Evolutionary conservation across 106 monocot genomes (phyloP), one percentile per base, ranked within the genome.

Genomic region (Dioscorea zingiberensis): DNA sequence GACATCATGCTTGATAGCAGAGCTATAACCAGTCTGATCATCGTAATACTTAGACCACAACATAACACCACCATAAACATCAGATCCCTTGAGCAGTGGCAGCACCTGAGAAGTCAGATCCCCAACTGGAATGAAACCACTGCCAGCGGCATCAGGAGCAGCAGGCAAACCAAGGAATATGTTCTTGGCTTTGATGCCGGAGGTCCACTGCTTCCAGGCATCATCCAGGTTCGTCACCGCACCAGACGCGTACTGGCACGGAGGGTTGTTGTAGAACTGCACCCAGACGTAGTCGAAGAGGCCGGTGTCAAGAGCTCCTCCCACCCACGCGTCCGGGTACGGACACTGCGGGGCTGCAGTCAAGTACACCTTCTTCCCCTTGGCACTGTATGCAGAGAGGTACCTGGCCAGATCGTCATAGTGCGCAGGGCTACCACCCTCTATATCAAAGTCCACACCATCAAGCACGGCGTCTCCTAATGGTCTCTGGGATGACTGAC

Each of bases 281-380:
- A 56, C 56, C 56, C 23, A 24, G 22, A 56, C 23, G 12, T 56
- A 56, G 13, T 19, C 51, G 15, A 51, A 77, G 18, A 77, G 28
- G 13, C 71, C 77, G 0, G 77, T 72, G 27, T 59, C 19, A 2
- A 77, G 64, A 0, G 77, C 77, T n/a, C 13, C 25, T 3, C 74
- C 74, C 6, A 74, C 53, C 67, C 38, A 67, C 25, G 58, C 59
- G 67, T 74, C 74, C 49, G 74, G 74, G 67, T 18, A 74, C 21
- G 74, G 74, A 48, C 74, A 74, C 67, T 74, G 74, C 17, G 74
- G 74, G 6, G 74, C 74, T 24, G 74, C 74, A 3, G 74, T 60
- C 18, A 74, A 23, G 49, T 38, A 59, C 59, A 74, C 67, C 60
- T 67, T 60, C 60, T 49, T 71, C 4, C 71, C 69, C 18, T 44